Evolutionary conservation across 139 green algal genomes (phyloP).

Genomic region (Micractinium conductrix): DNA sequence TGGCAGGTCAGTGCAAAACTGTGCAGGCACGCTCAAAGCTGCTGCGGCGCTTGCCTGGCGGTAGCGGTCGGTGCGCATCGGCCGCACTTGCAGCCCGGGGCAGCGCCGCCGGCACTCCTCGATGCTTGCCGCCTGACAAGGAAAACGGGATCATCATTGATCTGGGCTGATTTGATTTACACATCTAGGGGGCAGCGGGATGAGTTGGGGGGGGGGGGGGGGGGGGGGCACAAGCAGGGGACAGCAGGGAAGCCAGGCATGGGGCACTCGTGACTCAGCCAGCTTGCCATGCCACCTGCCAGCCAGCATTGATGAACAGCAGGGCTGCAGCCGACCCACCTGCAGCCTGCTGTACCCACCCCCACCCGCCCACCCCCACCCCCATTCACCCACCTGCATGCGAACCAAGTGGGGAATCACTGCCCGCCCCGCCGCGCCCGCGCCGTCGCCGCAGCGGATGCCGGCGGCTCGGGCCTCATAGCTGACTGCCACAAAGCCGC

Average conservation of each 20-base stretch:
- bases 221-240: not conserved
- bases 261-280: not conserved
- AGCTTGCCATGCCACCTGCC: too few species aligned
- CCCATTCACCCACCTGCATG: slow-evolving; percentile 6
- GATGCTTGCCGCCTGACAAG: slow-evolving; percentile 51
- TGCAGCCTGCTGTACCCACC: too few species aligned
- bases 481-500: slow-evolving; percentile 72
- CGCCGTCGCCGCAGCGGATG: slow-evolving; percentile 67
- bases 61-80: slow-evolving; percentile 70
- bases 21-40: too few species aligned
- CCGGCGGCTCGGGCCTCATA: slow-evolving; percentile 72
- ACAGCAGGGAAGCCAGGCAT: not conserved
- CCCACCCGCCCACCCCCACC: not conserved
- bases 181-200: too few species aligned
- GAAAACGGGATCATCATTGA: too few species aligned
- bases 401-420: slow-evolving; percentile 41
- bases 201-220: not conserved
- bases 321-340: too few species aligned
- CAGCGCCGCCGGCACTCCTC: slow-evolving; percentile 58
- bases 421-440: slow-evolving; percentile 54
- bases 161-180: too few species aligned
- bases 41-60: slow-evolving; percentile 23
- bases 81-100: slow-evolving; percentile 58
- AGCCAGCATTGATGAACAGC: too few species aligned
- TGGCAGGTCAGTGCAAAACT: not conserved